Base-by-base conservation (phyloP, 1,284 basidiomycete species). In the Clitocybe nebularis region DNA sequence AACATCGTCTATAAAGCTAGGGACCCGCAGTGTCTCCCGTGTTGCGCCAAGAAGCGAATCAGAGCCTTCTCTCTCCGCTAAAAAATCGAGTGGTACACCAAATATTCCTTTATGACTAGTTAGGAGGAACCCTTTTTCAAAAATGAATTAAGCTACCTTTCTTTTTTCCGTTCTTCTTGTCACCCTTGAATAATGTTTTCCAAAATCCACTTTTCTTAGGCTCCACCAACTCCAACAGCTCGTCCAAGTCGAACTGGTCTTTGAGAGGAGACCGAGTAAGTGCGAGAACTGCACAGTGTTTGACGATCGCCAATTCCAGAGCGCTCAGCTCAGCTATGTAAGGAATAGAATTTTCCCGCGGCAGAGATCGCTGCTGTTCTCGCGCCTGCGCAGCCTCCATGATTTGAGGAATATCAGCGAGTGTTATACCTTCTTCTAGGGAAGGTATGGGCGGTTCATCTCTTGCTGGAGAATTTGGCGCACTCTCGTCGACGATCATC, bases 1-100 rank as follows among this genome's bases (percentile, higher is more conserved):
- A 42, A 97, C 88, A 58, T 99, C 96, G 61, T 99, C 96, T 47
- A 99, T 89, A 61, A 99, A 97, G 62, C 91, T 96, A 5, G 95
- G 95, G 20, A 99, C 86, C 51, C 92, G 77, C 49, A 99, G 62
- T 14, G 89, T 81, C 28, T 81, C 82, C 14, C 88, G 79, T n/a
- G 91, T 89, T 19, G 91, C 89, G 20, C 93, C 93, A 41, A 93
- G 79, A 51, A 91, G 69, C 16, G 94, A 97, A 67, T 99, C 96
- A 5, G 91, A 86, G 2, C 95, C 95, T 57, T 94, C 93, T 45
- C 88, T 78, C 56, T 98, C 94, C n/a, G 97, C 92, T 24, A 99
- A 74, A 28, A 93, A 73, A 57, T 99, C 95, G 46, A 99, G 75
- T 4, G 93, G 92, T 43, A 98, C 83, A 39, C 91, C 85, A 63